These are phyloP conservation scores for Colletotrichum lupini DNA, from an alignment of 2,329 filamentous ascomycete species.

Conservation along the genomic window DNA sequence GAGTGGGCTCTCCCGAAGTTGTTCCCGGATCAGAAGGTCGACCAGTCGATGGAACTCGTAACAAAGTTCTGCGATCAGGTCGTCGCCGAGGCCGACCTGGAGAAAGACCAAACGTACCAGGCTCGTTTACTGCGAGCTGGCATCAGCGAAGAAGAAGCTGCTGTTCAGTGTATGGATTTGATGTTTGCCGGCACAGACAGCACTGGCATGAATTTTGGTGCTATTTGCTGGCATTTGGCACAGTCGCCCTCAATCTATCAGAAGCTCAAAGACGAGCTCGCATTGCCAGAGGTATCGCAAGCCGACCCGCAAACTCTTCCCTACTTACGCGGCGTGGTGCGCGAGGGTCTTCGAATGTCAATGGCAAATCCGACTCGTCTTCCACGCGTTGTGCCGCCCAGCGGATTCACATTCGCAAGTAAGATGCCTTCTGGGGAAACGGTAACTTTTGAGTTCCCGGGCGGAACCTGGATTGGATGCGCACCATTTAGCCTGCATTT, in stretches of 20 bases:
- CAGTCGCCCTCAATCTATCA: background rate
- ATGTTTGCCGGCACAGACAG: constrained; percentile 13
- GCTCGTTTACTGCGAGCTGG: background rate
- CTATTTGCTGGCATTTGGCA: constrained; percentile 10
- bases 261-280: background rate
- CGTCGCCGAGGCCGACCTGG: background rate
- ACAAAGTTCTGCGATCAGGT: background rate
- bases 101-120: constrained; percentile 5
- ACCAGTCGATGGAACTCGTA: constrained; percentile 2
- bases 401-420: background rate
- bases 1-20: background rate
- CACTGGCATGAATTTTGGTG: constrained; percentile 10
- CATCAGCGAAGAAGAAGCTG: background rate
- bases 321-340: background rate
- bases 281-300: background rate
- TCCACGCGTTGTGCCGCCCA: background rate
- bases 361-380: constrained; percentile 11
- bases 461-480: background rate
- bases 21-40: background rate
- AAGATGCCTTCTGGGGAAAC: background rate
- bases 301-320: constrained; percentile 4
- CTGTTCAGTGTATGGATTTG: constrained; percentile 6
- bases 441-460: background rate
- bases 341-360: constrained; percentile 1
- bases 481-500: constrained; percentile 3